Evolutionary conservation across 176 grass and related monocot species (phyloP).

Genomic region (Zea mays): Zm-B73-REFERENCE-NAM-5.0 NC_050097.1:6408001-6408500

Average conservation of each 20-base stretch:
- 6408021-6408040: background rate
- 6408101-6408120: background rate
- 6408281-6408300: conserved; percentile 73
- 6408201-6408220: conserved; percentile 79
- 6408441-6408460: background rate
- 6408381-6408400: background rate
- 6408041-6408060: background rate
- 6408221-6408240: conserved; percentile 75
- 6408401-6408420: background rate
- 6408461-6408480: background rate
- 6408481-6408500: conserved; percentile 27
- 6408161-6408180: conserved; percentile 65
- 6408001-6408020: conserved; percentile 54
- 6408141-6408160: background rate
- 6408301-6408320: conserved; percentile 72
- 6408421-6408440: conserved; percentile 13
- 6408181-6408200: conserved; percentile 82
- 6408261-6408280: conserved; percentile 48
- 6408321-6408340: background rate
- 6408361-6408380: background rate
- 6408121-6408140: background rate
- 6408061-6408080: no score
- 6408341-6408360: no score
- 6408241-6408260: conserved; percentile 67
- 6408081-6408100: background rate